Base-by-base conservation (phyloP, 2,329 filamentous ascomycete species). In the Epichloe brachyelytri region DNA sequence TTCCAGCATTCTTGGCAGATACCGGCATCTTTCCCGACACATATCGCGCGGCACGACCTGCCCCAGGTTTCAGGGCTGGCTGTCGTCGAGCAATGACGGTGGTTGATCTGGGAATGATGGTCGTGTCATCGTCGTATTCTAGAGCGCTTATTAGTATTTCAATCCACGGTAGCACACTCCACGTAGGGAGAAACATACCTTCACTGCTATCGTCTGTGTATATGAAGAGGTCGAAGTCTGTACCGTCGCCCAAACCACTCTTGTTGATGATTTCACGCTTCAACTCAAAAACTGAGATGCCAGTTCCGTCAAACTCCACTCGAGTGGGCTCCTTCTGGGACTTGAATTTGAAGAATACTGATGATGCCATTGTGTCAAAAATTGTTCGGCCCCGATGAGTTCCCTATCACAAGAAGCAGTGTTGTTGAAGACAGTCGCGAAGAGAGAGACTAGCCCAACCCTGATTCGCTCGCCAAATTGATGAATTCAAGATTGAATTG, bases 301-400 rank as follows among this genome's bases (percentile, higher is more conserved):
- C 88, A 62, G 91, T 96, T 65, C 93, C 93, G 71, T 98, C 91
- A 69, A 98, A 97, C 64, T 90, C 87, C 62, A 98, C 89, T 64
- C 90, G 83, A 52, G 88, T 88, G 54, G 89, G 88, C 66, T 97
- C 93, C 74, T 89, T 96, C 67, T 94, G 89, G 60, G 91, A 97
- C 74, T 96, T 97, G 83, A 98, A 98, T 74, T 95, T 95, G 86
- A 96, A 98, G 73, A 96, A 97, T 65, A 98, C 93, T 59, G 90
- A 97, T 52, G 93, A 95, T 66, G 88, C 82, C 90, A 96, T 96
- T 63, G 63, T 44, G 39, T 81, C 38, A 30, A n/a, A 46, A 73
- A 50, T 50, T 22, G 19, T 48, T 55, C 56, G 45, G 22, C 56
- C 49, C 40, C 37, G 22, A 22, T 34, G 12, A 50, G 53, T 51